phyloP scores from a whole-genome alignment of 495 filamentous ascomycete species.

The Penicillium nucicola region DNA sequence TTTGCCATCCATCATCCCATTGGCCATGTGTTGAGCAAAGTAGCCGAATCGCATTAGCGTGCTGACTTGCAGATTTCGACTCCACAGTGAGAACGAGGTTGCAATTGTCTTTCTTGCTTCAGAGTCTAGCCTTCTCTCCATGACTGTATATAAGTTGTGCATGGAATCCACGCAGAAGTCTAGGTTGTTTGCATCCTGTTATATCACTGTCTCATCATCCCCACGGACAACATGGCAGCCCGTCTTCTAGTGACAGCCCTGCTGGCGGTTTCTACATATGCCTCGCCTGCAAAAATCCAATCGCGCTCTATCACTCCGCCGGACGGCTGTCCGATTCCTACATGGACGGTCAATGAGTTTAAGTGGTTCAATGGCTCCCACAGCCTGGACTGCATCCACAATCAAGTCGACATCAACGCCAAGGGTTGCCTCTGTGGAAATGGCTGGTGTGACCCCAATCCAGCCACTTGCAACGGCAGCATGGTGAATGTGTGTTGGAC shows the following conservation, averaged over 20 bases:
- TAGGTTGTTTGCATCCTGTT: background rate
- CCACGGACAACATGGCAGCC: background rate
- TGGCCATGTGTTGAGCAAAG: too few species aligned
- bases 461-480: constrained; percentile 28
- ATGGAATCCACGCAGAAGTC: too few species aligned
- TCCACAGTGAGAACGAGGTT: background rate
- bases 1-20: too few species aligned
- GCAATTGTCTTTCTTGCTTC: background rate
- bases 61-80: background rate
- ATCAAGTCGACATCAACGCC: constrained; percentile 23
- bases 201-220: background rate
- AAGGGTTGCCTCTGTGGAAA: constrained; percentile 28
- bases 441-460: constrained; percentile 27
- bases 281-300: background rate
- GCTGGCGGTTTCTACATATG: background rate
- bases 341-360: constrained; percentile 30
- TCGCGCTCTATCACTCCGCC: constrained; percentile 28
- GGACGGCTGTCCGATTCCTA: constrained; percentile 31
- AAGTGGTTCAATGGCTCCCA: constrained; percentile 34
- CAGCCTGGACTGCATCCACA: constrained; percentile 37
- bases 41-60: background rate
- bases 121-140: too few species aligned
- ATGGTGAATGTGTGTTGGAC: constrained; percentile 34
- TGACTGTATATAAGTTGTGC: background rate
- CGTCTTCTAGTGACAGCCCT: background rate